Conservation (phyloP, 176 grass and related monocot species). For the Poa annua region DNA sequence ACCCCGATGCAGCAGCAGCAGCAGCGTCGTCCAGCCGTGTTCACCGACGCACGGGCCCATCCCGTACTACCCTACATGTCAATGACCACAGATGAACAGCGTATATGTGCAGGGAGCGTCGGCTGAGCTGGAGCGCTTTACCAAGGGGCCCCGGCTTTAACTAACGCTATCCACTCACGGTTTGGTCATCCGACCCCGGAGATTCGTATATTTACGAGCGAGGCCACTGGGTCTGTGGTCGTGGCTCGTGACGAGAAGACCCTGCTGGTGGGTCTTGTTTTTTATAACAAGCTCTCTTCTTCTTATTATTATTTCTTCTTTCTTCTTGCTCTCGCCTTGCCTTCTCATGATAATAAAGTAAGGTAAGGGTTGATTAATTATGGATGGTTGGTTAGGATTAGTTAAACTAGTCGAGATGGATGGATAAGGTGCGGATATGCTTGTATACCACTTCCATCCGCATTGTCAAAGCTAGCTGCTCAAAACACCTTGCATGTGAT, state of each 20-base stretch:
- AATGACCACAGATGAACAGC: fast-evolving
- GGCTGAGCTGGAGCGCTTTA: conserved; percentile 43
- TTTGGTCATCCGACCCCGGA: fast-evolving
- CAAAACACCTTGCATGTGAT: neutral
- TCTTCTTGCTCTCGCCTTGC: neutral
- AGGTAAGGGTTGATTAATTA: conserved; percentile 29
- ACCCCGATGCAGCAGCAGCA: neutral
- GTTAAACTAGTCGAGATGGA: neutral
- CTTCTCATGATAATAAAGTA: neutral
- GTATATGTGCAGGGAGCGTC: neutral
- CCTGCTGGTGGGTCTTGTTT: no score
- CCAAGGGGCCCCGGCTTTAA: conserved; percentile 38
- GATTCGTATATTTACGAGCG: neutral
- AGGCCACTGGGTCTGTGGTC: neutral
- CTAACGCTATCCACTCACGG: conserved; percentile 32
- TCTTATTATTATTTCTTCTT: no score
- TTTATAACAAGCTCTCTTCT: neutral
- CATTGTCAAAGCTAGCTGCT: neutral
- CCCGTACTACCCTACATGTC: fast-evolving
- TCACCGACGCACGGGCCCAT: fast-evolving
- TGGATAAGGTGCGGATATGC: conserved; percentile 26
- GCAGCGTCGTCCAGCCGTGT: fast-evolving
- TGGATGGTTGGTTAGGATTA: conserved; percentile 1
- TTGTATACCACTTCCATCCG: conserved; percentile 22
- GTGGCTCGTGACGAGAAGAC: no score